Conservation (phyloP, 208 protist species). For the Acanthamoeba pearcei region DNA sequence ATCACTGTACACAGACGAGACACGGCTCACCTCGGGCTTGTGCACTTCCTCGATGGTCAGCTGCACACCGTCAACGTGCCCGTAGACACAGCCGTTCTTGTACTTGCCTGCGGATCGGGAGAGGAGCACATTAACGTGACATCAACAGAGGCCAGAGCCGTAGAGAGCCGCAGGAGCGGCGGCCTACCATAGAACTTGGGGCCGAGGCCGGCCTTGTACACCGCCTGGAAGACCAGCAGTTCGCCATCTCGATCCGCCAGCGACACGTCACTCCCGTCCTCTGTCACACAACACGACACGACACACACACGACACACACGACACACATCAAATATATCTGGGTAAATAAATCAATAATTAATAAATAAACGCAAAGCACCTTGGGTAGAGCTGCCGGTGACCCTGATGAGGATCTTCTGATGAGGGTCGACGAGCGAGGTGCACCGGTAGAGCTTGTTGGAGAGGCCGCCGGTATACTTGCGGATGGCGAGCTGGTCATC, state of each 20-base stretch:
- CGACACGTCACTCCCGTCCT: constrained; percentile 13
- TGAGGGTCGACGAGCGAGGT: not conserved
- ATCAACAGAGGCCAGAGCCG: not conserved
- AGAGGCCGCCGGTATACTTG: constrained; percentile 32
- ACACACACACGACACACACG: no score
- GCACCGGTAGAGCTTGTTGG: constrained; percentile 50
- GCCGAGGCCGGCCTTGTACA: constrained; percentile 6
- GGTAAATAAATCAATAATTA: not conserved
- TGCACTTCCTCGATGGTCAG: constrained; percentile 7
- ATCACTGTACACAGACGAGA: not conserved
- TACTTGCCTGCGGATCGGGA: not conserved
- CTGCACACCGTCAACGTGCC: constrained; percentile 18
- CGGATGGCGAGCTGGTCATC: constrained; percentile 24
- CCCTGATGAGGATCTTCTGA: constrained; percentile 52
- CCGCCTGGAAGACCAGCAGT: constrained; percentile 48
- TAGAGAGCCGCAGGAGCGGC: not conserved
- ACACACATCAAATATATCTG: not conserved
- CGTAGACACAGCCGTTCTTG: constrained; percentile 66
- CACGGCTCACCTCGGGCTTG: not conserved
- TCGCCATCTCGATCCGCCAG: constrained; percentile 15
- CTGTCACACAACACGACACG: not conserved
- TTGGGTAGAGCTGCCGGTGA: constrained; percentile 2
- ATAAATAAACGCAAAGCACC: not conserved
- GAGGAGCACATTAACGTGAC: not conserved
- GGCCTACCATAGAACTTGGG: constrained; percentile 24